Evolutionary conservation across 352 stramenopile genomes (phyloP), one percentile per base, ranked within the genome.

Genomic region (Pythium graminicola): DNA sequence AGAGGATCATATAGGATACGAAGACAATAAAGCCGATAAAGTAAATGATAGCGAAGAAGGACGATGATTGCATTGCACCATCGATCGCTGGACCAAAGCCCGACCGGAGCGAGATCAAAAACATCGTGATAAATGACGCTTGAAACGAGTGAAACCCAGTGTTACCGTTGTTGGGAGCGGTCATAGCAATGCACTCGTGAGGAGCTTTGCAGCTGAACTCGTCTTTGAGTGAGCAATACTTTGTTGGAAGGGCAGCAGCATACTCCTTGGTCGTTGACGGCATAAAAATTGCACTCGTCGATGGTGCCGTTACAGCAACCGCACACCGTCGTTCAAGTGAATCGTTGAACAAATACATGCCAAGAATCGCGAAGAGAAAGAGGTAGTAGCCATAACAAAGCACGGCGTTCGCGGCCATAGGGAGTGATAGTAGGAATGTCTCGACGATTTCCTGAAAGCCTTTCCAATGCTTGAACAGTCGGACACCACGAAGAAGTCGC

Each of bases 281-380:
- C 26, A 26, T 46, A 33, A 64, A 64, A 7, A 54, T 45, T 10
- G 49, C 22, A 6, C 55, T 67, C 0, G 28, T 72, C 7, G 40
- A 55, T 14, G 61, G 59, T 0, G 70, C 55, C 8, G 67, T 62
- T 3, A 76, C 49, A 2, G 40, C 45, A 8, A 60, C 32, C 0
- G 79, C 77, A 35, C 82, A 93, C 7, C 81, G 76, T 58, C 90
- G 67, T 20, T 81, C 85, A 6, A 93, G 60, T 3, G 81, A 85
- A 46, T 91, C 79, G 47, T 85, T 84, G 65, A 93, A 93, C 2
- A 93, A 60, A 57, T 93, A 93, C 80, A 93, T 89, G 2, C 81
- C 80, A 14, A 93, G 63, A 29, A 91, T 88, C 8, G 80, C 80
- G 45, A 93, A 93, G 22, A 93, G 58, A 50, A 91, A 86, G 7